A percentile compares a stretch with the other conserved stretches of the same genome.
phyloP scores from a whole-genome alignment of 495 filamentous ascomycete species.

The Lepidopterella palustris region DNA sequence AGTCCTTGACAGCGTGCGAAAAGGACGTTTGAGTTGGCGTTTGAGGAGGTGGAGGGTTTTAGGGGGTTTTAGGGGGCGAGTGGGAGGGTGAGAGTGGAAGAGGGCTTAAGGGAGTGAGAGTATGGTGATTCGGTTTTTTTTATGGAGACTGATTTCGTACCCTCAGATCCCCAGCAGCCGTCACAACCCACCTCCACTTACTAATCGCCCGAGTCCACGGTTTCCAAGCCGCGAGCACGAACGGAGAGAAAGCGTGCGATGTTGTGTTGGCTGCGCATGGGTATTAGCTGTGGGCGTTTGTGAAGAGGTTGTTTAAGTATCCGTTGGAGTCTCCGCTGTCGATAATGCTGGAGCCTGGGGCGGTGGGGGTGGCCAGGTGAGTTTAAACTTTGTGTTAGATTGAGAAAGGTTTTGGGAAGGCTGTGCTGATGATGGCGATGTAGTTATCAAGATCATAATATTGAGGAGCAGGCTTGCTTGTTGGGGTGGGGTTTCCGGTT shows the following conservation, averaged over 20 bases:
- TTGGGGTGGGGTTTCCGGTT: conserved; percentile 26
- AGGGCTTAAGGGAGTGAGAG: conserved; percentile 53
- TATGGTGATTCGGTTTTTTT: conserved; percentile 49
- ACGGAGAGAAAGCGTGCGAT: conserved; percentile 47
- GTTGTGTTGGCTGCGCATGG: conserved; percentile 71
- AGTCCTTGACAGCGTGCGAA: conserved; percentile 26
- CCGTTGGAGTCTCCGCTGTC: conserved; percentile 58
- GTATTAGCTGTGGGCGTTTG: conserved; percentile 82
- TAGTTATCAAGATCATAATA: conserved; percentile 62
- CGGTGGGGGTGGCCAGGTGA: conserved; percentile 73
- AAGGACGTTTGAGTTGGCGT: conserved; percentile 26
- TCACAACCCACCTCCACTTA: conserved; percentile 61
- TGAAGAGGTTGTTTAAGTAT: conserved; percentile 76
- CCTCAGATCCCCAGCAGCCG: conserved; percentile 45
- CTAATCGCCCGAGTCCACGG: conserved; percentile 66
- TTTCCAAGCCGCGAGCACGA: conserved; percentile 48
- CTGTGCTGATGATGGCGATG: too few species aligned
- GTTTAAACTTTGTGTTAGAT: too few species aligned
- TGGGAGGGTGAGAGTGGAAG: conserved; percentile 34
- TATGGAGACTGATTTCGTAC: not conserved
- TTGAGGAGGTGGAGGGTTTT: conserved; percentile 11
- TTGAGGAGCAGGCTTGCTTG: conserved; percentile 61
- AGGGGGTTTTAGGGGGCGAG: conserved; percentile 21
- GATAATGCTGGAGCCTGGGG: conserved; percentile 73
- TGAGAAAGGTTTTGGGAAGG: not conserved